Conservation (phyloP, 225 moss, liverwort and hornwort species). For the Pseudisothecium myosuroides region DNA sequence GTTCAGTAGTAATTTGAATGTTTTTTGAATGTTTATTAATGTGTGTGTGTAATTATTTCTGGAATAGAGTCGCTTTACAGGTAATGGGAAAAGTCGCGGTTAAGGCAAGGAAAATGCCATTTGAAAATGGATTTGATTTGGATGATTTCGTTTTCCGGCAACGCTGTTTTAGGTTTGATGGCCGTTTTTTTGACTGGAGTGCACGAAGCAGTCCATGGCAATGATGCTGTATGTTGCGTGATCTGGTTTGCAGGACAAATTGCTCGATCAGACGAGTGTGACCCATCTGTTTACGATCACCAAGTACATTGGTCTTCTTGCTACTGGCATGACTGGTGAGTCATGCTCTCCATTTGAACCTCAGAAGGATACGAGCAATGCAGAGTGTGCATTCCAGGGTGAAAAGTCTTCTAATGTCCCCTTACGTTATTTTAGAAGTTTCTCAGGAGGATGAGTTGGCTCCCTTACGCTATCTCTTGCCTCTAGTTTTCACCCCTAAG, state of each 20-base stretch:
- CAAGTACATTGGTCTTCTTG: slow-evolving; percentile 78
- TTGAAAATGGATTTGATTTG: background rate
- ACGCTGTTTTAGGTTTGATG: background rate
- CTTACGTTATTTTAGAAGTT: background rate
- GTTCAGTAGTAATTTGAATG: background rate
- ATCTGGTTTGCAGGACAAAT: slow-evolving; percentile 57
- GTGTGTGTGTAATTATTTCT: background rate
- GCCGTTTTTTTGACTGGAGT: background rate
- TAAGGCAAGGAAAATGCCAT: background rate
- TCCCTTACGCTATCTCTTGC: background rate
- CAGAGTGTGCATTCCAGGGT: background rate
- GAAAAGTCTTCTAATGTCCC: background rate
- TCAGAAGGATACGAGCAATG: background rate
- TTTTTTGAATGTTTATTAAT: background rate
- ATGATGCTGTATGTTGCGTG: background rate
- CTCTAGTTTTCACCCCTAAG: background rate
- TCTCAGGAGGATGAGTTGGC: background rate
- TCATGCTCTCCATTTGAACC: background rate
- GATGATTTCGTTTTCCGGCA: too few species aligned
- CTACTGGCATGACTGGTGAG: slow-evolving; percentile 91
- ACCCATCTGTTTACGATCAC: slow-evolving; percentile 74
- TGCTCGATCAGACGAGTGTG: slow-evolving; percentile 83
- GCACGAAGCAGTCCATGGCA: background rate
- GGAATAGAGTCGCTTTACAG: background rate
- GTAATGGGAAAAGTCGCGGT: background rate